phyloP scores from a whole-genome alignment of 176 grass and related monocot species.

The Pontederia paniculata region DNA sequence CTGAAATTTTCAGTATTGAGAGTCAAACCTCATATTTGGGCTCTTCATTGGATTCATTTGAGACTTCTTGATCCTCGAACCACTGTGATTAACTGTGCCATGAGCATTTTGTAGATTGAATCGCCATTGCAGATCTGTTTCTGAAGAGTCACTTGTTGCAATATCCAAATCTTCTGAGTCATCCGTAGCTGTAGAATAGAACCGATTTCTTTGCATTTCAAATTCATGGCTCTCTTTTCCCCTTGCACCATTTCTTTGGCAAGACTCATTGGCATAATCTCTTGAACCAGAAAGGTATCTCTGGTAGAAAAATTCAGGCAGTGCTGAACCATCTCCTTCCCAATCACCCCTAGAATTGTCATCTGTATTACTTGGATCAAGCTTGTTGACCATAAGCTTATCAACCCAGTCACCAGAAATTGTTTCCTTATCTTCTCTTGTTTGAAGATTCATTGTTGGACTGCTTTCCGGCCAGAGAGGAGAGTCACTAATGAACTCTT shows the following conservation, averaged over 20 bases:
- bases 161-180: constrained; percentile 93
- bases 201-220: constrained; percentile 48
- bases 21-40: constrained; percentile 55
- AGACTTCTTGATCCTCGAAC: constrained; percentile 83
- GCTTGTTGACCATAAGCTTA: constrained; percentile 83
- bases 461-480: constrained; percentile 60
- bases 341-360: constrained; percentile 50
- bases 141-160: constrained; percentile 97
- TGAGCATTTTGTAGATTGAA: constrained; percentile 68
- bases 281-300: constrained; percentile 47
- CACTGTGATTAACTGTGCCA: constrained; percentile 31
- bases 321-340: constrained; percentile 55
- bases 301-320: constrained; percentile 87
- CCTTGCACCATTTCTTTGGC: constrained; percentile 30
- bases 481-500: constrained; percentile 81
- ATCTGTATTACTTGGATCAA: not conserved
- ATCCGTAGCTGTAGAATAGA: constrained; percentile 68
- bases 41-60: constrained; percentile 53
- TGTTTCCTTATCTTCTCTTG: constrained; percentile 65
- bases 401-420: constrained; percentile 75
- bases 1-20: not conserved
- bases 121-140: constrained; percentile 91
- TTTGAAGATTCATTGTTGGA: constrained; percentile 60
- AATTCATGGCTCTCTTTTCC: constrained; percentile 48
- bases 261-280: constrained; percentile 30